Evolutionary conservation across 441 rosid species (phyloP), one percentile per base, ranked within the genome.

Genomic region (Capsella rubella): DNA sequence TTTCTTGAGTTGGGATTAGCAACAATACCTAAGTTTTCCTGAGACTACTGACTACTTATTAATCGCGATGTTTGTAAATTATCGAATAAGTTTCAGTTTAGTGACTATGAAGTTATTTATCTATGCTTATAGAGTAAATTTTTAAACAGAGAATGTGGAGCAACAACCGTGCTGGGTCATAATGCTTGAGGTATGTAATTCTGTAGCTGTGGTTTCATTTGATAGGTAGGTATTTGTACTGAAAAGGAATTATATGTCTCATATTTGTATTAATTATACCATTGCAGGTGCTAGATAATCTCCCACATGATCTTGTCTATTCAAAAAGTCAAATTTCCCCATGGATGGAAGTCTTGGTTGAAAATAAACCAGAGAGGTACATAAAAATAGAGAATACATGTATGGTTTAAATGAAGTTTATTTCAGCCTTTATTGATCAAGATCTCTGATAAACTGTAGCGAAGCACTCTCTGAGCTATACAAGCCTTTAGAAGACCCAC

Each of bases 331-430:
- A 89, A 86, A 80, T 82, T 79, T 82, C 90, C 15, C 92, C 97
- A 39, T 95, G 98, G 99, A 87, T 82, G 89, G 96, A 95, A 89
- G 99, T 88, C 64, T 95, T 95, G 90, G 83, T 92, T 74, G 88
- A 90, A 82, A 88, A 90, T 78, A 87, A 86, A 69, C 87, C 73
- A n/a, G 89, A 85, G 51, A 80, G 88, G 98, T 92, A 46, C 51
- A 21, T 2, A 21, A 2, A 21, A 21, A 21, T 34, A 28, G 32
- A 46, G 60, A 14, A 53, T 45, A 54, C 60, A 3, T 3, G 10
- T 29, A 66, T 61, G 27, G 6, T 52, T 66, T 35, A 8, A 66
- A 53, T 46, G 35, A 67, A n/a, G 8, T 54, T 16, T 40, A 28
- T 60, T 67, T 71, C 52, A 25, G n/a, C 74, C 57, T 66, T 43